Conservation (phyloP, 768 basidiomycete species). For the Porpolomopsis calyptriformis region DNA sequence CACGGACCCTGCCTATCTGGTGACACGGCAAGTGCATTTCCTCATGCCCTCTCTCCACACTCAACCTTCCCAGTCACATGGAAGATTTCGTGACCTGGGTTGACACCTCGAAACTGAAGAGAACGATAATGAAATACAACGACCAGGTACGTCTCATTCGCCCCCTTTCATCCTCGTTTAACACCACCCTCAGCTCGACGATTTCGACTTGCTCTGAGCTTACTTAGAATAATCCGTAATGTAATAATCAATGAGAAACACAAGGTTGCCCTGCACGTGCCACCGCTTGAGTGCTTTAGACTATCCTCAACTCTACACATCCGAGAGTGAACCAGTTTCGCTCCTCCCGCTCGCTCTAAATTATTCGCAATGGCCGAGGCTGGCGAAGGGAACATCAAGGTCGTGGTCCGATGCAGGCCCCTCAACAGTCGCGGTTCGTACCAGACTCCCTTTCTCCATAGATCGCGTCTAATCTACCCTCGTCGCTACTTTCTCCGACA, state of each 20-base stretch:
- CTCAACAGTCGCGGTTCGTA: slow-evolving; percentile 86
- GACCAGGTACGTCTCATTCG: slow-evolving; percentile 59
- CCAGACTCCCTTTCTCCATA: slow-evolving; percentile 2
- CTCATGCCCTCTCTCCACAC: slow-evolving; percentile 5
- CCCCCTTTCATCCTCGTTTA: background rate
- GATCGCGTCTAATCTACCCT: slow-evolving; percentile 2
- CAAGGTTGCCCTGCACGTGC: too few relatives aligned
- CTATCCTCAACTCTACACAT: too few relatives aligned
- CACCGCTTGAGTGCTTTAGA: too few relatives aligned
- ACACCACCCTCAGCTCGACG: slow-evolving; percentile 59
- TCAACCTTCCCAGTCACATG: slow-evolving; percentile 57
- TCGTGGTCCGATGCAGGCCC: slow-evolving; percentile 91
- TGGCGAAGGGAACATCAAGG: slow-evolving; percentile 85
- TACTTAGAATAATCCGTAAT: too few relatives aligned
- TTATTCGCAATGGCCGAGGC: slow-evolving; percentile 49
- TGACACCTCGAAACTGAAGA: slow-evolving; percentile 92
- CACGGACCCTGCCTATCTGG: slow-evolving; percentile 92
- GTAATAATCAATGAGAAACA: too few relatives aligned
- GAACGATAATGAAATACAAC: slow-evolving; percentile 92
- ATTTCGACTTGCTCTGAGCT: slow-evolving; percentile 73
- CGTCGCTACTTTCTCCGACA: background rate
- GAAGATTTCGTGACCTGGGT: slow-evolving; percentile 99
- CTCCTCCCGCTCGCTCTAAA: too few relatives aligned
- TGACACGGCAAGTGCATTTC: slow-evolving; percentile 53
- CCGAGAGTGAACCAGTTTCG: too few relatives aligned